A percentile compares a stretch with the other conserved stretches of the same genome.
Evolutionary conservation across 192 early-diverging fungal species (phyloP).

Genomic region (Entomortierella lignicola): DNA sequence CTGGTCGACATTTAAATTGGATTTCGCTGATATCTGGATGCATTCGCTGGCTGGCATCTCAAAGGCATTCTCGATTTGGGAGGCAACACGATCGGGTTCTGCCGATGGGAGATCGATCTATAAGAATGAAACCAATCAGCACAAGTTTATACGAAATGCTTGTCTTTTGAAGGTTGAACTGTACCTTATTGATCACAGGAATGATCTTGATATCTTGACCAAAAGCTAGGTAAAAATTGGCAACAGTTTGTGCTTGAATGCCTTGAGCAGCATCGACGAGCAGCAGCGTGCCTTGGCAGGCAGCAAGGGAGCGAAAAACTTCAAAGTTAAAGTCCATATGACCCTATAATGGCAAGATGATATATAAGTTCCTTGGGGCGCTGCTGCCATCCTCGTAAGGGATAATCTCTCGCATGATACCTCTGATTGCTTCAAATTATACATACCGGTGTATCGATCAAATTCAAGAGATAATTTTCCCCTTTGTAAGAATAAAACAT

Average conservation of each 20-base stretch:
- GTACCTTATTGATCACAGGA: conserved; percentile 92
- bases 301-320: conserved; percentile 92
- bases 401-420: too few species aligned
- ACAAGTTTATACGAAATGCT: too few species aligned
- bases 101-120: conserved; percentile 92
- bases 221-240: conserved; percentile 96
- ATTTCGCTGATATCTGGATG: conserved; percentile 88
- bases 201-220: conserved; percentile 86
- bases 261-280: conserved; percentile 96
- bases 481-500: conserved; percentile 93
- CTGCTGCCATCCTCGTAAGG: too few species aligned
- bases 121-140: background rate
- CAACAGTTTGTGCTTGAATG: conserved; percentile 97
- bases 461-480: conserved; percentile 87
- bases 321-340: conserved; percentile 97
- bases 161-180: too few species aligned
- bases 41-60: conserved; percentile 75
- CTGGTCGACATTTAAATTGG: conserved; percentile 75
- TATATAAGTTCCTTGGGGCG: too few species aligned
- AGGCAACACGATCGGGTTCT: conserved; percentile 78
- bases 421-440: background rate
- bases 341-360: conserved; percentile 57
- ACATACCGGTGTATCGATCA: conserved; percentile 94
- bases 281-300: conserved; percentile 93
- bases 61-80: conserved; percentile 89